Evolutionary conservation across 495 filamentous ascomycete species (phyloP).

Genomic region (Niebla homalea): DNA sequence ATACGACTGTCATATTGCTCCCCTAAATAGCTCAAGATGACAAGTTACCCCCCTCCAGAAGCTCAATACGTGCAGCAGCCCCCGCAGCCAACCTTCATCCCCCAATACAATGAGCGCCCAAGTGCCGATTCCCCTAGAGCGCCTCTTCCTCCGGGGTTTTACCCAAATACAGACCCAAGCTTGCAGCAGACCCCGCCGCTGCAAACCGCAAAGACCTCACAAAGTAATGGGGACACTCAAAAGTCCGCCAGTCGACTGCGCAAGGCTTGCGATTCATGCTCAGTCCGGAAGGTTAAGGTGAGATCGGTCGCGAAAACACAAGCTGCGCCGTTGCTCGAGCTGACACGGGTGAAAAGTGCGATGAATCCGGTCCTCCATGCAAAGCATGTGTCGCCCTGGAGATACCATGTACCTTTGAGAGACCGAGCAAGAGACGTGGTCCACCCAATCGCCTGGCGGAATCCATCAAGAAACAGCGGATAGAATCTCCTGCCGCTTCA

Average conservation of each 20-base stretch:
- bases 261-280: slow-evolving; percentile 77
- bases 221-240: background rate
- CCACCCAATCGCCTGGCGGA: slow-evolving; percentile 80
- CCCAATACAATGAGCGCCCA: background rate
- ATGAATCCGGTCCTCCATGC: slow-evolving; percentile 67
- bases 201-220: background rate
- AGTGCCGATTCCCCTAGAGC: background rate
- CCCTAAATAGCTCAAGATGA: background rate
- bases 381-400: slow-evolving; percentile 63
- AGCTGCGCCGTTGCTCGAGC: background rate
- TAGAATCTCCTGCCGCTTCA: slow-evolving; percentile 27
- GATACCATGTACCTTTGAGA: slow-evolving; percentile 71
- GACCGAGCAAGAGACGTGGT: slow-evolving; percentile 66
- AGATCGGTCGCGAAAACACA: background rate
- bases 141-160: background rate
- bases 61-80: background rate
- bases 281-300: slow-evolving; percentile 76
- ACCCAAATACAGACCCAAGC: background rate
- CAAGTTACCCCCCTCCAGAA: background rate
- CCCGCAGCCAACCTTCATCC: background rate
- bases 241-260: slow-evolving; percentile 40
- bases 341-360: slow-evolving; percentile 42
- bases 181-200: background rate
- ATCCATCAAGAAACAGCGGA: slow-evolving; percentile 55
- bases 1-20: background rate